Evolutionary conservation across 208 protist species (phyloP).

Genomic region (Novymonas esmeraldas): DNA sequence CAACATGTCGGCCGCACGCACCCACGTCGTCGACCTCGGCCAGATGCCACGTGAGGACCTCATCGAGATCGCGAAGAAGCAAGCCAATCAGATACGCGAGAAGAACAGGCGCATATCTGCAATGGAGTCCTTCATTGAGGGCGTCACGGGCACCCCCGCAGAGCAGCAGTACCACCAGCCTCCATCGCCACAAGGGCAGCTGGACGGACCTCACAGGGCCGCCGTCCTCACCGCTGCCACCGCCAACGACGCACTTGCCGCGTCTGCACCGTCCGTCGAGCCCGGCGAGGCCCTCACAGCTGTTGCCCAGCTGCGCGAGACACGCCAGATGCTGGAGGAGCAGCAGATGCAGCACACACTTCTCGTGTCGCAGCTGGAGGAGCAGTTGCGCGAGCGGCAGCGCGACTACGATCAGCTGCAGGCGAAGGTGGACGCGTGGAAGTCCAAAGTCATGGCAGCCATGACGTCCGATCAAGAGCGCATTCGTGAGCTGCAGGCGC

Average conservation of each 20-base stretch:
- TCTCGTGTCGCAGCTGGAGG: conserved; percentile 41
- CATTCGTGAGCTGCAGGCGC: conserved; percentile 27
- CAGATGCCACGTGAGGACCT: conserved; percentile 56
- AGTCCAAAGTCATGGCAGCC: conserved; percentile 35
- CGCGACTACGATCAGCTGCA: conserved; percentile 32
- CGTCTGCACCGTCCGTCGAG: background rate
- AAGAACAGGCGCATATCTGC: conserved; percentile 53
- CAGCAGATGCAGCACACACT: conserved; percentile 34
- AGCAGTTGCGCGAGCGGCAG: conserved; percentile 27
- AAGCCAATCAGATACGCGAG: conserved; percentile 50
- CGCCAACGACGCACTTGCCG: no score
- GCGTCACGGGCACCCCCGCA: conserved; percentile 29
- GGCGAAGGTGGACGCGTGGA: conserved; percentile 41
- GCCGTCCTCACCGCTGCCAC: no score
- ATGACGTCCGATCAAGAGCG: conserved; percentile 35
- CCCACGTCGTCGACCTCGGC: conserved; percentile 58
- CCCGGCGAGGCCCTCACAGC: no score
- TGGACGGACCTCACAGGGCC: no score
- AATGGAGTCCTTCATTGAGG: conserved; percentile 53
- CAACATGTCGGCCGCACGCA: conserved; percentile 29
- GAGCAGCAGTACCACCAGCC: no score
- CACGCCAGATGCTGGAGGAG: conserved; percentile 37
- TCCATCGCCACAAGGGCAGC: background rate
- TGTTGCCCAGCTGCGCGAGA: conserved; percentile 17
- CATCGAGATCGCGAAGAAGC: conserved; percentile 65